phyloP scores from a whole-genome alignment of 257 asterid genomes.

The Solanum microdontum region DNA sequence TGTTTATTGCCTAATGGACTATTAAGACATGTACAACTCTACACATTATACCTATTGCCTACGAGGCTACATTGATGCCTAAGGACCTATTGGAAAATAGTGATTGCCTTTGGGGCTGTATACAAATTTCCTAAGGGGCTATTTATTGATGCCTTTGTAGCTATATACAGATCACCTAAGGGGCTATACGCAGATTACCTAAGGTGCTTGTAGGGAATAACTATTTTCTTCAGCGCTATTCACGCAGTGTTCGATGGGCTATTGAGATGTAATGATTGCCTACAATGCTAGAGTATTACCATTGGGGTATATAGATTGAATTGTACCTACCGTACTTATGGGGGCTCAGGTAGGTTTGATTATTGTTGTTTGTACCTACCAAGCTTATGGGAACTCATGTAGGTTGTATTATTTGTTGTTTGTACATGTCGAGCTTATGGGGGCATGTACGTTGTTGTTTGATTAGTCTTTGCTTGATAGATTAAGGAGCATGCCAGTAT shows the following conservation, averaged over 20 bases:
- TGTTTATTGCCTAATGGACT: no score
- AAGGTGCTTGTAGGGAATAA: background rate
- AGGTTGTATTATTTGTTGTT: background rate
- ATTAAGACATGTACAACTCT: no score
- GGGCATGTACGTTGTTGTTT: no score
- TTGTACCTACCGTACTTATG: background rate
- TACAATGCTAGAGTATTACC: background rate
- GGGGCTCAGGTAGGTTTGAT: background rate
- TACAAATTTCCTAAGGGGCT: background rate
- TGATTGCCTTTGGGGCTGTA: background rate
- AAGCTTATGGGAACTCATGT: background rate
- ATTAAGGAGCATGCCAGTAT: no score
- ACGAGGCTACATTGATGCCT: background rate
- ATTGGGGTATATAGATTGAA: background rate
- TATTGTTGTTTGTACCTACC: background rate
- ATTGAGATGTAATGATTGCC: background rate
- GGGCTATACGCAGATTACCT: background rate
- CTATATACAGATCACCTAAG: background rate
- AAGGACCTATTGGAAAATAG: background rate
- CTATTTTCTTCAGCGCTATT: background rate
- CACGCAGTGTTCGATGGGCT: background rate
- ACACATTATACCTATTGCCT: background rate
- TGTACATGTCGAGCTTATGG: no score
- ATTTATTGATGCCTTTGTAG: background rate
- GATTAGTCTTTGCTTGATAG: no score